Percentiles rank a stretch among this genome's conserved stretches.
phyloP scores from a whole-genome alignment of 768 basidiomycete species.

The Plicaturopsis crispa region DNA sequence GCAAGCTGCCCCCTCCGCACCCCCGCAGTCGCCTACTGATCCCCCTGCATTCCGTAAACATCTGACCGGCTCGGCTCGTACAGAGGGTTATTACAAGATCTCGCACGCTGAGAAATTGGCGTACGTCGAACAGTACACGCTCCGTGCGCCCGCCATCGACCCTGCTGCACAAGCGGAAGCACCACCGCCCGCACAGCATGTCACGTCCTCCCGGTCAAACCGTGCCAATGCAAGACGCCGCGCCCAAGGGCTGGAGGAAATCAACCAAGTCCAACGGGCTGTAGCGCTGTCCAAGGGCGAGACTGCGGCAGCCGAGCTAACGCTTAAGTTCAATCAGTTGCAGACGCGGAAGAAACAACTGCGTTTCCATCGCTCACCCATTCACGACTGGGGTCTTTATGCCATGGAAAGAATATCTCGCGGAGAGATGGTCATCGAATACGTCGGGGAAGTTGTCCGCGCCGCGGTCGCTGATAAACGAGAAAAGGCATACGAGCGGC shows the following conservation, averaged over 20 bases:
- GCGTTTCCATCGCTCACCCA: conserved; percentile 89
- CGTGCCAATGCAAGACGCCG: conserved; percentile 89
- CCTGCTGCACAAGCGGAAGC: conserved; percentile 31
- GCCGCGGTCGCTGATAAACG: conserved; percentile 94
- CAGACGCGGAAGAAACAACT: conserved; percentile 98
- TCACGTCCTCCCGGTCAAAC: conserved; percentile 79
- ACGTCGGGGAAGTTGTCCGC: conserved; percentile 95
- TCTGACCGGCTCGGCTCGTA: conserved; percentile 79
- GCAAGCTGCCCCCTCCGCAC: conserved; percentile 15
- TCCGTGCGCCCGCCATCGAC: conserved; percentile 42
- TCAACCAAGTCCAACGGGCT: conserved; percentile 83
- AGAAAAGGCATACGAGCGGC: conserved; percentile 94
- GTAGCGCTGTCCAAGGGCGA: conserved; percentile 72
- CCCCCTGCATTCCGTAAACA: conserved; percentile 65
- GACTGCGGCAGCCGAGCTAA: conserved; percentile 58
- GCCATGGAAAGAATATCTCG: conserved; percentile 92
- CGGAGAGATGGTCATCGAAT: conserved; percentile 99
- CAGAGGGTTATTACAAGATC: conserved; percentile 95
- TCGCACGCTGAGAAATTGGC: conserved; percentile 85
- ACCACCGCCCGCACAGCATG: conserved; percentile 40
- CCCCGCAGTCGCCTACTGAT: conserved; percentile 12
- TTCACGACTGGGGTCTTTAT: conserved; percentile 98
- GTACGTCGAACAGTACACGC: conserved; percentile 86
- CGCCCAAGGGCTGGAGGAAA: conserved; percentile 89
- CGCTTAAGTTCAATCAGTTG: conserved; percentile 98